Percentiles rank a stretch among this genome's conserved stretches.
These are phyloP conservation scores for Scopulariopsis brevicaulis DNA, from an alignment of 2,329 filamentous ascomycete genomes.

Conservation along the genomic window DNA sequence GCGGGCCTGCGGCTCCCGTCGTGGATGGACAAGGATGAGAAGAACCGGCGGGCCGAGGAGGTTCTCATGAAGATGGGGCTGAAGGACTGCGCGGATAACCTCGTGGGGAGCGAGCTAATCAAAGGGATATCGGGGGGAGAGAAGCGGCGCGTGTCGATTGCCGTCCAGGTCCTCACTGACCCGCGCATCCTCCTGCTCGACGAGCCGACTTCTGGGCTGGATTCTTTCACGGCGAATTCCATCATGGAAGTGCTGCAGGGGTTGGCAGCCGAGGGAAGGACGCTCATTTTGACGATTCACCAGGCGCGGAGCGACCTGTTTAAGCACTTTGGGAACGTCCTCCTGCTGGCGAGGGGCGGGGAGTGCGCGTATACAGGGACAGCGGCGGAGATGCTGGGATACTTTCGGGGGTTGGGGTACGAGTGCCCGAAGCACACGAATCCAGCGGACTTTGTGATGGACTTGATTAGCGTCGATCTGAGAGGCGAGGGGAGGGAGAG, in stretches of 20 bases:
- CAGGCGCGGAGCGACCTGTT: conserved; percentile 67
- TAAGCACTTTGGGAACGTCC: conserved; percentile 56
- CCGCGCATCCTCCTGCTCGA: conserved; percentile 63
- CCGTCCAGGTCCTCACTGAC: conserved; percentile 66
- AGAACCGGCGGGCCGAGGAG: conserved; percentile 56
- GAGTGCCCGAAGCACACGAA: conserved; percentile 60
- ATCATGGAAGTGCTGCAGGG: conserved; percentile 64
- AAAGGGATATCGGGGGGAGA: conserved; percentile 75
- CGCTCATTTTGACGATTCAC: conserved; percentile 66
- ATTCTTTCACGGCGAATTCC: conserved; percentile 67
- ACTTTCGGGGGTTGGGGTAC: conserved; percentile 50
- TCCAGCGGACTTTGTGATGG: conserved; percentile 66
- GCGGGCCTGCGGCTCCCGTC: conserved; percentile 59
- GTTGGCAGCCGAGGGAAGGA: conserved; percentile 61
- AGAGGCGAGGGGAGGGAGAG: conserved; percentile 53
- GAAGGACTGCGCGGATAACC: conserved; percentile 66
- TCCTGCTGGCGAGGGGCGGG: conserved; percentile 61
- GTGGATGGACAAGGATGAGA: conserved; percentile 59
- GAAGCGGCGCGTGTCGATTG: conserved; percentile 67
- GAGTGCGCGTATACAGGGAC: conserved; percentile 56
- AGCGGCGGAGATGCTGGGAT: conserved; percentile 50
- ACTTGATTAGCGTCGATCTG: conserved; percentile 65
- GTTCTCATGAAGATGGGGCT: conserved; percentile 64
- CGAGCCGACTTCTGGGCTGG: conserved; percentile 65
- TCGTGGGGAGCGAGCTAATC: conserved; percentile 60